Percentiles rank a stretch among this genome's conserved stretches.
phyloP scores from a whole-genome alignment of 495 filamentous ascomycete species.

The Penicillium malachiteum region DNA sequence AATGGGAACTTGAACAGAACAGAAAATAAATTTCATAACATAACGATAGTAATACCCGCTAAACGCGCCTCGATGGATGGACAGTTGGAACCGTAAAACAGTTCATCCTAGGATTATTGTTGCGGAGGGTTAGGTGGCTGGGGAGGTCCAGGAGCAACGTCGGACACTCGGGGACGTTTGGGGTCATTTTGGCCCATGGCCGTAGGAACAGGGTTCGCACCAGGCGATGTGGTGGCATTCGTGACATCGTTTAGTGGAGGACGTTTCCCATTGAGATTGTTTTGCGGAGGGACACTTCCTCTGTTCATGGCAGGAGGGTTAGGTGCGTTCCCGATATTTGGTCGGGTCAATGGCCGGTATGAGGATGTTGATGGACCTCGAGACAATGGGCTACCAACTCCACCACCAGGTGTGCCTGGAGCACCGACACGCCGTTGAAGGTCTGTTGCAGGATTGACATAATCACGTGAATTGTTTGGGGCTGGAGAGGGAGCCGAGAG shows the following conservation, averaged over 20 bases:
- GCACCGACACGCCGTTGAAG: slow-evolving; percentile 70
- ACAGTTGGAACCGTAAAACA: not conserved
- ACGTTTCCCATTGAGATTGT: slow-evolving; percentile 42
- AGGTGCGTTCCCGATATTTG: slow-evolving; percentile 28
- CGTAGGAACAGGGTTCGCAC: slow-evolving; percentile 19
- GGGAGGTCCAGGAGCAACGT: slow-evolving; percentile 13
- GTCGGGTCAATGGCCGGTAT: slow-evolving; percentile 45
- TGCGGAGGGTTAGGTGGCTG: slow-evolving; percentile 11
- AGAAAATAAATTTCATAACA: not conserved
- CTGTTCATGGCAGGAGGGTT: slow-evolving; percentile 19
- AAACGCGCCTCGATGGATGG: slow-evolving; percentile 10
- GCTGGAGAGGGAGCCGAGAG: slow-evolving; percentile 26
- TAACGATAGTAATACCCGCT: slow-evolving; percentile 12
- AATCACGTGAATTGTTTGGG: slow-evolving; percentile 39
- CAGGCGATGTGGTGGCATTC: slow-evolving; percentile 33
- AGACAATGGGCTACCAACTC: slow-evolving; percentile 36
- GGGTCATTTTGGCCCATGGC: slow-evolving; percentile 29
- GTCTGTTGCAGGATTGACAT: slow-evolving; percentile 70
- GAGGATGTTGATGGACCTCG: slow-evolving; percentile 42
- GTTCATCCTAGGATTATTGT: slow-evolving; percentile 6
- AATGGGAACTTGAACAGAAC: slow-evolving; percentile 3
- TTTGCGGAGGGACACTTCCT: slow-evolving; percentile 29
- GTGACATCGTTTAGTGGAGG: slow-evolving; percentile 54
- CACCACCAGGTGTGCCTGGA: slow-evolving; percentile 44
- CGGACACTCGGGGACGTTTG: slow-evolving; percentile 34